Conservation (phyloP, 306 rosid genomes). For the Pueraria montana region DNA sequence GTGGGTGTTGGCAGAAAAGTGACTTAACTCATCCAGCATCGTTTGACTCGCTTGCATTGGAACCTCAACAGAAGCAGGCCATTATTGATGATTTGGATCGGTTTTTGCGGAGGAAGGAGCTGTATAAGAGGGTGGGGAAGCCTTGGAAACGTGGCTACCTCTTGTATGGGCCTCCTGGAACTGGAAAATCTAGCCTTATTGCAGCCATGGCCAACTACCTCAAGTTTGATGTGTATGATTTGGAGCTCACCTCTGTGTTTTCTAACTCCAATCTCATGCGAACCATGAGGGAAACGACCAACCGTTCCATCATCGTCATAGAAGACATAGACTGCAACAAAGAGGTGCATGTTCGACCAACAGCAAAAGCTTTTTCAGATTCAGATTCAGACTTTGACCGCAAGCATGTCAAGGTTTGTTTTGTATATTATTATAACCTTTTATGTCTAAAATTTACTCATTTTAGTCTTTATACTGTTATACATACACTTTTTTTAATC, state of each 20-base stretch:
- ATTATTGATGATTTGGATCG: slow-evolving; percentile 52
- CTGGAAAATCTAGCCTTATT: slow-evolving; percentile 59
- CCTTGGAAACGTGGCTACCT: slow-evolving; percentile 64
- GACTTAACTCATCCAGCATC: slow-evolving; percentile 54
- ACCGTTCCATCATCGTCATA: slow-evolving; percentile 55
- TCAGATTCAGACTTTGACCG: not conserved
- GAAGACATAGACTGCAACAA: slow-evolving; percentile 61
- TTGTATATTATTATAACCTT: not conserved
- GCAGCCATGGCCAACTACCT: slow-evolving; percentile 55
- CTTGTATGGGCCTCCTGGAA: slow-evolving; percentile 60
- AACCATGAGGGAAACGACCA: slow-evolving; percentile 38
- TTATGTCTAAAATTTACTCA: too few relatives aligned
- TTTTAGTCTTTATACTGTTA: too few relatives aligned
- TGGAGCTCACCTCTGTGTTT: slow-evolving; percentile 47
- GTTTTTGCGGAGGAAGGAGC: slow-evolving; percentile 54
- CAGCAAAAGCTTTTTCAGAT: not conserved
- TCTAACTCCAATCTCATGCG: slow-evolving; percentile 47
- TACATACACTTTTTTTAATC: too few relatives aligned
- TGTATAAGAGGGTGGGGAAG: slow-evolving; percentile 58
- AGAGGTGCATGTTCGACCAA: slow-evolving; percentile 47
- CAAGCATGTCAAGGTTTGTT: slow-evolving; percentile 21
- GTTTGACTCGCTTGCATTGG: slow-evolving; percentile 51
- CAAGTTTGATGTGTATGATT: slow-evolving; percentile 58
- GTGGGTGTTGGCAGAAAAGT: slow-evolving; percentile 11
- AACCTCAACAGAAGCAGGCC: slow-evolving; percentile 41